Evolutionary conservation across 2,329 filamentous ascomycete genomes (phyloP).

Genomic region (Neonectria hederae): DNA sequence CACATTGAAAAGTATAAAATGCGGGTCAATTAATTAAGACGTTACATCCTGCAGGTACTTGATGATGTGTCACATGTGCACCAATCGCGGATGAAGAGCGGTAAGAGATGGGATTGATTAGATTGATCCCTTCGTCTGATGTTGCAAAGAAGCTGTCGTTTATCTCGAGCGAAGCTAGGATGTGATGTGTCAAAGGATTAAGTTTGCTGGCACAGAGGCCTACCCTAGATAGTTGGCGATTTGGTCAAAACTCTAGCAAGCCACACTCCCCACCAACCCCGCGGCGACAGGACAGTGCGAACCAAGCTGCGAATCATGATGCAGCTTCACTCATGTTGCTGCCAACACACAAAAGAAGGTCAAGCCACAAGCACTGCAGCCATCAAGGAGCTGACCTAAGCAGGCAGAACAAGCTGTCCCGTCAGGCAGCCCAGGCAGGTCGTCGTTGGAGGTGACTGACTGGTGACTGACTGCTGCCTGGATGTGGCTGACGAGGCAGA

Average conservation of each 20-base stretch:
- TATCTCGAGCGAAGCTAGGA: no score
- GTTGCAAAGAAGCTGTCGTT: no score
- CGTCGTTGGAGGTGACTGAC: background rate
- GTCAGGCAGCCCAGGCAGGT: background rate
- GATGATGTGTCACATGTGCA: no score
- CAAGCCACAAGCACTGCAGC: background rate
- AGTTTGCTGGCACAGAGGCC: no score
- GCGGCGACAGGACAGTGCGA: background rate
- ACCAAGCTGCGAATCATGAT: background rate
- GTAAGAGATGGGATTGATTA: no score
- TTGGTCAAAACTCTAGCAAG: background rate
- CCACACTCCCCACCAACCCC: background rate
- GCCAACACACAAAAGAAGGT: background rate
- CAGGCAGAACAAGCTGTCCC: background rate
- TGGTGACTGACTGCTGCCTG: background rate
- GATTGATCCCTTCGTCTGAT: no score
- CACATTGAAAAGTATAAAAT: no score
- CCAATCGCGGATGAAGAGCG: no score
- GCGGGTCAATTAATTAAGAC: no score
- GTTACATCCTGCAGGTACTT: no score
- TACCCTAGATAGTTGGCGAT: background rate
- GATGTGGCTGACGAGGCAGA: conserved; percentile 2
- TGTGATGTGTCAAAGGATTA: no score
- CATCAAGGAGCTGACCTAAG: background rate
- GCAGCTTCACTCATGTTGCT: background rate